phyloP scores from a whole-genome alignment of 129 eudicot species.

The Kitagawia praeruptora region DNA sequence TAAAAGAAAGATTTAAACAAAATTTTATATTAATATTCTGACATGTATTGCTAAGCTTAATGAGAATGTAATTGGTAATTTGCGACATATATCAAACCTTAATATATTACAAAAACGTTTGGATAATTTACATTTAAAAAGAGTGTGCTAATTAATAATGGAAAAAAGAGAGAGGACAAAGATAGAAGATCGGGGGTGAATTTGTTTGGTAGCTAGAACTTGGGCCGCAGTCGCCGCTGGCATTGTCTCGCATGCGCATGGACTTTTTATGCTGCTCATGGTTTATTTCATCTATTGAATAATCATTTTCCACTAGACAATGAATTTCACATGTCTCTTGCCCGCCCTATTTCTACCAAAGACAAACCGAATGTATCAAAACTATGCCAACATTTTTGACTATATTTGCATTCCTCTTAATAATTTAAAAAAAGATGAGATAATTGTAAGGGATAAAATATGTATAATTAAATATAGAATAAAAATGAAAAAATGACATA shows the following conservation, averaged over 20 bases:
- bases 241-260: slow-evolving; percentile 13
- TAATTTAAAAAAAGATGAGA: too few species aligned
- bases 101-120: too few species aligned
- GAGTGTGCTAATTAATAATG: too few species aligned
- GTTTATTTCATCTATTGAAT: not conserved
- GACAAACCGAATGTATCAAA: not conserved
- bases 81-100: too few species aligned
- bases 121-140: too few species aligned
- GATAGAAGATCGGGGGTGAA: not conserved
- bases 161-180: not conserved
- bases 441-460: too few species aligned
- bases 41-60: too few species aligned
- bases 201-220: slow-evolving; percentile 3
- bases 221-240: slow-evolving; percentile 13
- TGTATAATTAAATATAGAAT: too few species aligned
- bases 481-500: too few species aligned
- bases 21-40: too few species aligned
- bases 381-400: slow-evolving; percentile 2
- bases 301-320: not conserved
- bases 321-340: not conserved
- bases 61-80: too few species aligned
- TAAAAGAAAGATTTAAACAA: too few species aligned
- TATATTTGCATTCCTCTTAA: not conserved
- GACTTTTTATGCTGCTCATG: not conserved
- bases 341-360: not conserved